Evolutionary conservation across 2,329 filamentous ascomycete species (phyloP).

Genomic region (Stagonosporopsis rhizophila): DNA sequence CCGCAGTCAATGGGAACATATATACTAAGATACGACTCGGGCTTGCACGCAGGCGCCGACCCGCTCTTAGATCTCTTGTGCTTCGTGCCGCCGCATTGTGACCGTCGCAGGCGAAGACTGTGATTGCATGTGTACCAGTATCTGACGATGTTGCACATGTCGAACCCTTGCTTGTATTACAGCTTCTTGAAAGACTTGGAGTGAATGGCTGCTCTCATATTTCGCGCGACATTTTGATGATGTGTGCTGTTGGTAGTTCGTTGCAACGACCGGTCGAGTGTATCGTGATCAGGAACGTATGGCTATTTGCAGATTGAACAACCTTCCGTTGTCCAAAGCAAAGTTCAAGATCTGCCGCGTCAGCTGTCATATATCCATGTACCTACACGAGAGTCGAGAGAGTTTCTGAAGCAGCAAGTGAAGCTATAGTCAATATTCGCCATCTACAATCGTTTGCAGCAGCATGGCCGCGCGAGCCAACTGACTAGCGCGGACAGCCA

Average conservation of each 20-base stretch:
- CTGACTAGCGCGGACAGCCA: background rate
- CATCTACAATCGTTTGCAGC: background rate
- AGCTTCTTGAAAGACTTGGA: background rate
- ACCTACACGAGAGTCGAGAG: background rate
- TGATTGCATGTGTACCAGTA: constrained; percentile 47
- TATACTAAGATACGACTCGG: constrained; percentile 33
- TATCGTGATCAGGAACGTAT: background rate
- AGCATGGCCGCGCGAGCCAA: background rate
- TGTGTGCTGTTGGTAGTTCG: background rate
- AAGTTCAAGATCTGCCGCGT: background rate
- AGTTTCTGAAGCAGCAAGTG: background rate
- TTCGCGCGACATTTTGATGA: background rate
- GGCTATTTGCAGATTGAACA: background rate
- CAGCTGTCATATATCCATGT: background rate
- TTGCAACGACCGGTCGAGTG: background rate
- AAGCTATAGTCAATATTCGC: background rate
- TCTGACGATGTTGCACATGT: constrained; percentile 49
- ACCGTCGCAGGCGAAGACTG: constrained; percentile 34
- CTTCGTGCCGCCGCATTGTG: constrained; percentile 45
- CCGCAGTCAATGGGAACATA: constrained; percentile 25
- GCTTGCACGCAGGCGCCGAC: constrained; percentile 35
- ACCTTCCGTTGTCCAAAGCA: background rate
- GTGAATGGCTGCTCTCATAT: background rate
- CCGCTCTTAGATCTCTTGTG: constrained; percentile 25
- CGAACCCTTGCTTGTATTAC: background rate